phyloP scores from a whole-genome alignment of 192 early-diverging fungal species.

The Phlyctochytrium arcticum region DNA sequence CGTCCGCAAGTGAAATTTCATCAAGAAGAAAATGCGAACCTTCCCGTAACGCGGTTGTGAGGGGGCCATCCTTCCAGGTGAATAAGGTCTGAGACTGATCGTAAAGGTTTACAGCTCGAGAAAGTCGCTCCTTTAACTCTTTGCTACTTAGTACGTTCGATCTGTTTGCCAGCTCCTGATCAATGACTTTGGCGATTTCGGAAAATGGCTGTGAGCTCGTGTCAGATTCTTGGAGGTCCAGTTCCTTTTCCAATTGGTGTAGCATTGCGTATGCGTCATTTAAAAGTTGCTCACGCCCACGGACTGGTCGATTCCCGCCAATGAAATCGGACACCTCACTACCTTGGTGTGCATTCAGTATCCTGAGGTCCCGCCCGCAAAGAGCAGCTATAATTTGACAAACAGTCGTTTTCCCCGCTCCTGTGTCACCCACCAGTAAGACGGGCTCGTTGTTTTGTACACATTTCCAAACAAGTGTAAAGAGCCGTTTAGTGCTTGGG shows the following conservation, averaged over 20 bases:
- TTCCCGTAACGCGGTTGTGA: slow-evolving; percentile 82
- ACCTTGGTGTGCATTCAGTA: slow-evolving; percentile 97
- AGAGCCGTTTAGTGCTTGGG: slow-evolving; percentile 84
- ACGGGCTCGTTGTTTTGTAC: slow-evolving; percentile 83
- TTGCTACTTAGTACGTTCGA: no score
- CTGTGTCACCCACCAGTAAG: slow-evolving; percentile 94
- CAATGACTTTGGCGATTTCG: background rate
- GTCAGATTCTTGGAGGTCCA: slow-evolving; percentile 15
- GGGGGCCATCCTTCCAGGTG: slow-evolving; percentile 95
- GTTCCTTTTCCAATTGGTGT: slow-evolving; percentile 11
- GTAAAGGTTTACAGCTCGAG: background rate
- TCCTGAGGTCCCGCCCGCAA: slow-evolving; percentile 59
- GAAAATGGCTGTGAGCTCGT: no score
- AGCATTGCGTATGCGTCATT: slow-evolving; percentile 48
- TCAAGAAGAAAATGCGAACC: slow-evolving; percentile 92
- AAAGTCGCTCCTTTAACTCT: background rate
- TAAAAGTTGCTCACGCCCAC: slow-evolving; percentile 61
- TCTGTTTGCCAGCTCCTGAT: background rate
- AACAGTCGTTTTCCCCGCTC: slow-evolving; percentile 97
- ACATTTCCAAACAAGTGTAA: slow-evolving; percentile 78
- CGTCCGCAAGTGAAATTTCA: slow-evolving; percentile 97
- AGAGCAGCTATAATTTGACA: slow-evolving; percentile 86
- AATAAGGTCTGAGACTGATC: slow-evolving; percentile 58
- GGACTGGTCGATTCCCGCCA: slow-evolving; percentile 88
- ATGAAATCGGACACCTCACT: slow-evolving; percentile 92